Conservation (phyloP, 1,284 basidiomycete genomes). For the Cryptococcus deneoformans region DNA sequence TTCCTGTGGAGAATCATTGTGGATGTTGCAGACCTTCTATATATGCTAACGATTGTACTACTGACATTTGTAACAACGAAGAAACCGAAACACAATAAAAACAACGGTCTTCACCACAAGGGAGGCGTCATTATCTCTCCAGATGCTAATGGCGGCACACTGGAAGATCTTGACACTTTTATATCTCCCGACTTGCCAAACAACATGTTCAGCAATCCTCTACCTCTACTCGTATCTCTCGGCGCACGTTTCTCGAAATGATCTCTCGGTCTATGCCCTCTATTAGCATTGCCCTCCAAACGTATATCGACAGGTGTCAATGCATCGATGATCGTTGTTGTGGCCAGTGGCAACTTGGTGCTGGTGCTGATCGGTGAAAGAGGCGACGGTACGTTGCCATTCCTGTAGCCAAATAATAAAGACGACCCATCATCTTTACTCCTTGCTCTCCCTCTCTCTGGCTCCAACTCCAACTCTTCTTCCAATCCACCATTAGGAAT, state of each 20-base stretch:
- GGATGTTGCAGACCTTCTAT: not conserved
- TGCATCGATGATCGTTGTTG: not conserved
- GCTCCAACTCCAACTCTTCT: conserved; percentile 14
- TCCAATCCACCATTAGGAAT: not conserved
- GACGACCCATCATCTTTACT: conserved; percentile 15
- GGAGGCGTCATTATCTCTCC: not conserved
- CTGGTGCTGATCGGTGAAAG: not conserved
- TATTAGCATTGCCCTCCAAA: not conserved
- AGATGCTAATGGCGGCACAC: not conserved
- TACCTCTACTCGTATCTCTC: conserved; percentile 1
- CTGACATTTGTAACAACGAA: not conserved
- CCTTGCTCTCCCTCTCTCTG: conserved; percentile 20
- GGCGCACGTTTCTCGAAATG: not conserved
- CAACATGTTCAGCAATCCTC: conserved; percentile 2
- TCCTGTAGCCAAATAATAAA: not conserved
- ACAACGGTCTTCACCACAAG: not conserved
- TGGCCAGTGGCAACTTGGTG: not conserved
- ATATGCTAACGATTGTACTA: not conserved
- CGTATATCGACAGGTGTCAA: not conserved
- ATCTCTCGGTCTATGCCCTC: too few species aligned
- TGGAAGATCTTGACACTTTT: not conserved
- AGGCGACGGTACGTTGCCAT: not conserved
- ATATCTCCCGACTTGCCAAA: not conserved
- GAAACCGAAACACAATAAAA: not conserved
- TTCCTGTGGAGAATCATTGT: too few species aligned